Percentiles rank a stretch among this genome's conserved stretches.
phyloP scores from a whole-genome alignment of 176 grass and related monocot genomes.

The Poa pratensis region DNA sequence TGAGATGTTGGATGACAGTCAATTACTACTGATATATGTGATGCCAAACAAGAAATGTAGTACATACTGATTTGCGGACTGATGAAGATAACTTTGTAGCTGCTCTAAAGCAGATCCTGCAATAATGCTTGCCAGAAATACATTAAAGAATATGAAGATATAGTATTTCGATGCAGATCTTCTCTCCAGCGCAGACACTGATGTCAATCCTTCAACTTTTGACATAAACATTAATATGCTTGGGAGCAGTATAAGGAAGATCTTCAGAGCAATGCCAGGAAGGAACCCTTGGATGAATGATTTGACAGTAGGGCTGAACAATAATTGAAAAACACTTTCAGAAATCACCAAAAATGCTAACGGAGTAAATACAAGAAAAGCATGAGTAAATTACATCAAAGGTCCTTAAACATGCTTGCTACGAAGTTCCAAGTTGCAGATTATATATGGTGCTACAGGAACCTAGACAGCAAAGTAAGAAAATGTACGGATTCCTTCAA shows the following conservation, averaged over 20 bases:
- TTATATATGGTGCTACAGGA: slow-evolving; percentile 20
- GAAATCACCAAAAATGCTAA: slow-evolving; percentile 37
- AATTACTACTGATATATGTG: neutral
- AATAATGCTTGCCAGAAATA: slow-evolving; percentile 83
- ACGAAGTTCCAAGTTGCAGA: slow-evolving; percentile 8
- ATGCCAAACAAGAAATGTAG: neutral
- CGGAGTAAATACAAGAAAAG: slow-evolving; percentile 24
- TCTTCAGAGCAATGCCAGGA: slow-evolving; percentile 96
- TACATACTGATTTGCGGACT: slow-evolving; percentile 90
- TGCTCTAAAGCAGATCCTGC: slow-evolving; percentile 88
- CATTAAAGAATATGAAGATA: slow-evolving; percentile 90
- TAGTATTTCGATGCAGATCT: slow-evolving; percentile 92
- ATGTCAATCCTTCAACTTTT: slow-evolving; percentile 86
- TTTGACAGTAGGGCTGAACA: slow-evolving; percentile 60
- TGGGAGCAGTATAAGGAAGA: slow-evolving; percentile 96
- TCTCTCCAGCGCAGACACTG: slow-evolving; percentile 83
- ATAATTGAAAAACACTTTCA: slow-evolving; percentile 28
- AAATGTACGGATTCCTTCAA: neutral
- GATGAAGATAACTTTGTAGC: slow-evolving; percentile 72
- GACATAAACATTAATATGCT: slow-evolving; percentile 99
- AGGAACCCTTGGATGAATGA: slow-evolving; percentile 99
- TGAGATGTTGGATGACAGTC: slow-evolving; percentile 11
- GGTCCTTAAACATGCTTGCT: slow-evolving; percentile 7
- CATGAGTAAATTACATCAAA: slow-evolving; percentile 18
- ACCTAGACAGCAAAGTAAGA: slow-evolving; percentile 2